Evolutionary conservation across 768 basidiomycete genomes (phyloP).

Genomic region (Fomitopsis serialis): DNA sequence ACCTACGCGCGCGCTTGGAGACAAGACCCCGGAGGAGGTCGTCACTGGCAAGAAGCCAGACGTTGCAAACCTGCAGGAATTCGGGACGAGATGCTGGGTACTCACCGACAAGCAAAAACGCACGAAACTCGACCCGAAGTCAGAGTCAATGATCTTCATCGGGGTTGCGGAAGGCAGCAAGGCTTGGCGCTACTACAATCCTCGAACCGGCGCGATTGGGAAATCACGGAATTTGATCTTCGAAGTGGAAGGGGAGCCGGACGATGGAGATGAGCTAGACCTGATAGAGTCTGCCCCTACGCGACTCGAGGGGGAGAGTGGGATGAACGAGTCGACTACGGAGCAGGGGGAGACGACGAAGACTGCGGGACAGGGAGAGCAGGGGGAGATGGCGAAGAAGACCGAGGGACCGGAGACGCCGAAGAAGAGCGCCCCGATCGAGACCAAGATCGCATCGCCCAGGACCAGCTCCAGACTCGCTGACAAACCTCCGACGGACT

Average conservation of each 20-base stretch:
- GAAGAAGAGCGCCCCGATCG: neutral
- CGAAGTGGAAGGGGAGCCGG: neutral
- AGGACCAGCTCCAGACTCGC: neutral
- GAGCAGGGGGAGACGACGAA: no score
- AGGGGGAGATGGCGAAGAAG: neutral
- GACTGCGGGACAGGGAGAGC: neutral
- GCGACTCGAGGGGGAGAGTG: slow-evolving; percentile 9
- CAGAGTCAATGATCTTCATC: slow-evolving; percentile 15
- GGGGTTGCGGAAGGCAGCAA: slow-evolving; percentile 17
- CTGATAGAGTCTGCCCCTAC: neutral
- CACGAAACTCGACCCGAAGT: slow-evolving; percentile 10
- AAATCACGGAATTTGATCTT: slow-evolving; percentile 7
- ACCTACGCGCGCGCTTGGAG: slow-evolving; percentile 1
- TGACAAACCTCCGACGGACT: slow-evolving; percentile 1
- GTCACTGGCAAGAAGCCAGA: neutral
- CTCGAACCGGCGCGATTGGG: neutral
- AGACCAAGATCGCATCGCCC: neutral
- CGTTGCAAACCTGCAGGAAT: neutral
- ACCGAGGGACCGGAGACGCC: neutral
- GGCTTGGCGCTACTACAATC: slow-evolving; percentile 15
- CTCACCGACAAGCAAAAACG: slow-evolving; percentile 3
- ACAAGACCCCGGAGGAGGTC: no score
- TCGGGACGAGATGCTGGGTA: slow-evolving; percentile 5
- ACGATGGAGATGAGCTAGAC: slow-evolving; percentile 1
- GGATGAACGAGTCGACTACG: neutral